A percentile compares a stretch with the other conserved stretches of the same genome.
Evolutionary conservation across 208 protist genomes (phyloP).

Genomic region (Angomonas desouzai): DNA sequence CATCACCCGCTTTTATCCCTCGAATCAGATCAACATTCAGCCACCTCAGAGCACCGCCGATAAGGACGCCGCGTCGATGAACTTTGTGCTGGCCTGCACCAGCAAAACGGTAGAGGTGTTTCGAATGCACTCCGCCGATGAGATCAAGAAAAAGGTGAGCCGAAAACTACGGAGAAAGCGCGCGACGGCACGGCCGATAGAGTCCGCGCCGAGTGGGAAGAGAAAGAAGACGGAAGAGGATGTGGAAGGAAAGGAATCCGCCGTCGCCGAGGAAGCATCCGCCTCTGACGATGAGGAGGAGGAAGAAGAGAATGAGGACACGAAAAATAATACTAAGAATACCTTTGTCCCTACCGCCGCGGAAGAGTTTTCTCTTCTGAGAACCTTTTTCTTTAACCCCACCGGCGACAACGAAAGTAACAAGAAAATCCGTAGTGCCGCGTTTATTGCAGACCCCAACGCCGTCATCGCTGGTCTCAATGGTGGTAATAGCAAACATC

Average conservation of each 20-base stretch:
- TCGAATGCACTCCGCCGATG: slow-evolving; percentile 55
- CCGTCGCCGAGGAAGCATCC: not conserved
- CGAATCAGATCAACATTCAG: slow-evolving; percentile 8
- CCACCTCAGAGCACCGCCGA: not conserved
- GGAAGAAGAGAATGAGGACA: slow-evolving; percentile 22
- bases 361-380: slow-evolving; percentile 65
- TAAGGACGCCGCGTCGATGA: not conserved
- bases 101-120: slow-evolving; percentile 87
- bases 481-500: slow-evolving; percentile 6
- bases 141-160: slow-evolving; percentile 63
- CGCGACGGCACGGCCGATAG: slow-evolving; percentile 1
- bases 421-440: slow-evolving; percentile 74
- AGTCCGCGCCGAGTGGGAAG: slow-evolving; percentile 10
- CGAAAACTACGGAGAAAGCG: slow-evolving; percentile 70
- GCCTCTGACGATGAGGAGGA: slow-evolving; percentile 7
- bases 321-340: not conserved
- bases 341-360: slow-evolving; percentile 31
- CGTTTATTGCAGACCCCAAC: slow-evolving; percentile 45
- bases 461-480: not conserved
- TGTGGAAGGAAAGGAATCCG: not conserved
- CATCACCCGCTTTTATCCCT: slow-evolving; percentile 64
- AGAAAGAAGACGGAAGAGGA: slow-evolving; percentile 17
- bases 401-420: slow-evolving; percentile 7
- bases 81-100: slow-evolving; percentile 72
- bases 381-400: slow-evolving; percentile 68